phyloP scores from a whole-genome alignment of 768 basidiomycete genomes.

The Russula sp. region DNA sequence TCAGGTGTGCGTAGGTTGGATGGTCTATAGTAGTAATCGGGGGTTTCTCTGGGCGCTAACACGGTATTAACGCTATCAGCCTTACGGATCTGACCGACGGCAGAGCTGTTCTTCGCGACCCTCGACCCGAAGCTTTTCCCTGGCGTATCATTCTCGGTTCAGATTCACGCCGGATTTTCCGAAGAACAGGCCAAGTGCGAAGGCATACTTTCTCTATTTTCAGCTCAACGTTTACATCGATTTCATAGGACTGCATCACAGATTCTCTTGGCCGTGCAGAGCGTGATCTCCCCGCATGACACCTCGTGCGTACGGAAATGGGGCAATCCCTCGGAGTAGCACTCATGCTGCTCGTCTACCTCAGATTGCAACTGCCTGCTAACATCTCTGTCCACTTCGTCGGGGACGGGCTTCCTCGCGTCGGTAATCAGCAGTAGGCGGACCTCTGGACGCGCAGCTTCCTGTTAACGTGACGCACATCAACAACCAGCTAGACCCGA shows the following conservation, averaged over 20 bases:
- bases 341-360: slow-evolving; percentile 27
- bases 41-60: background rate
- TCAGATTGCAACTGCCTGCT: slow-evolving; percentile 27
- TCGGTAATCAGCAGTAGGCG: slow-evolving; percentile 37
- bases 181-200: slow-evolving; percentile 36
- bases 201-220: background rate
- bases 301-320: slow-evolving; percentile 38
- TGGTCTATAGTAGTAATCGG: background rate
- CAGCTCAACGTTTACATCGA: background rate
- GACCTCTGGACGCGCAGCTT: slow-evolving; percentile 21
- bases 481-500: slow-evolving; percentile 34
- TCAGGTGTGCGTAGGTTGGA: background rate
- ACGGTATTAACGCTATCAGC: background rate
- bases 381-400: slow-evolving; percentile 32
- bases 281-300: slow-evolving; percentile 32
- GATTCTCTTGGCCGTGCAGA: slow-evolving; percentile 38
- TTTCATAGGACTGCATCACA: slow-evolving; percentile 33
- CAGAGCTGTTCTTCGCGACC: background rate
- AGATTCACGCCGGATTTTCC: slow-evolving; percentile 50
- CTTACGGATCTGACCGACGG: background rate
- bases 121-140: background rate
- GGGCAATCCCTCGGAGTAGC: slow-evolving; percentile 34
- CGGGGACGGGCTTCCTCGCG: slow-evolving; percentile 44
- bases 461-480: slow-evolving; percentile 28
- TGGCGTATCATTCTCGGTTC: slow-evolving; percentile 29